Evolutionary conservation across 257 asterid genomes (phyloP).

Genomic region (Leonotis leonurus): DNA sequence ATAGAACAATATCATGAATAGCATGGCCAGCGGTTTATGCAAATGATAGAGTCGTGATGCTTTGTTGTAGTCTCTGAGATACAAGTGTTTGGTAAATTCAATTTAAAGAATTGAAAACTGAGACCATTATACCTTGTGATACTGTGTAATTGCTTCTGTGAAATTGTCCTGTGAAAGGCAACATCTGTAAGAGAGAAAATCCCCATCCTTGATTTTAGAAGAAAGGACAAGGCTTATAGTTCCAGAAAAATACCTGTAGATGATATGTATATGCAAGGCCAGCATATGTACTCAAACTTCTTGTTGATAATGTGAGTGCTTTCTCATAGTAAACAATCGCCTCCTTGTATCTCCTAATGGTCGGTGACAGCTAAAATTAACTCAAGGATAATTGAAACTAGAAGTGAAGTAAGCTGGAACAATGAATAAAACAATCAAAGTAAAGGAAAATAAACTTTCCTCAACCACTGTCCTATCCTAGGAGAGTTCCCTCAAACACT

Average conservation of each 20-base stretch:
- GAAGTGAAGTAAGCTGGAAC: not conserved
- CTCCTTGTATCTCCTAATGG: constrained; percentile 77
- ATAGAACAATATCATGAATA: not conserved
- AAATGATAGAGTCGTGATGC: not conserved
- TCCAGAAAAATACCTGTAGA: constrained; percentile 51
- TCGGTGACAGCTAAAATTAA: not conserved
- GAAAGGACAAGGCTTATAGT: not conserved
- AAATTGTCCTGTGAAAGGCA: constrained; percentile 58
- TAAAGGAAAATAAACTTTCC: too few species aligned
- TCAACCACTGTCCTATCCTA: not conserved
- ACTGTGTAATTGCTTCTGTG: constrained; percentile 66
- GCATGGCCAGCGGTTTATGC: not conserved
- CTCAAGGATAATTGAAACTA: not conserved
- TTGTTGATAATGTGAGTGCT: constrained; percentile 90
- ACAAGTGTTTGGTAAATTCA: not conserved
- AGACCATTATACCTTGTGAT: constrained; percentile 77
- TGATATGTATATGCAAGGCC: constrained; percentile 97
- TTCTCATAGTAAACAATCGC: constrained; percentile 80
- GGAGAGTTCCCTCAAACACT: not conserved
- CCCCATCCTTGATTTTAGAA: not conserved
- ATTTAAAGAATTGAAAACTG: not conserved
- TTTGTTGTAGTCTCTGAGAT: not conserved
- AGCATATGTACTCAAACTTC: constrained; percentile 83
- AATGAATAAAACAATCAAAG: not conserved
- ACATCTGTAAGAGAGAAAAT: not conserved